These are phyloP conservation scores for Plicaturopsis crispa DNA, from an alignment of 768 basidiomycete species.

Conservation along the genomic window DNA sequence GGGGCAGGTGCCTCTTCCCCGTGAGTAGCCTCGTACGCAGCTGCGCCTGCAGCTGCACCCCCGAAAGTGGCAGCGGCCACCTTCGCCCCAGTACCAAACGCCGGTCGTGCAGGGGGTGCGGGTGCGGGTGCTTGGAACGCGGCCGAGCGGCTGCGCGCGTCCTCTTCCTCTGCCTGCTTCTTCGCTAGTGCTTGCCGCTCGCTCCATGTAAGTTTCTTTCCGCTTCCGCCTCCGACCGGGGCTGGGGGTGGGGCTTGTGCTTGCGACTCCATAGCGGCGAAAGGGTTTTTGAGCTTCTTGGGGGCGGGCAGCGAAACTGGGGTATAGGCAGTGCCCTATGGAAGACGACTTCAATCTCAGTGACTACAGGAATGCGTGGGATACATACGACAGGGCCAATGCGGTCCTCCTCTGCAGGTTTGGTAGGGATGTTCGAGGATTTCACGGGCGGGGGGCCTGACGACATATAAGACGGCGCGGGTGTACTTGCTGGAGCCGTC, in stretches of 20 bases:
- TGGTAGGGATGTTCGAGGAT: slow-evolving; percentile 46
- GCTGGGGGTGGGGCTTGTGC: slow-evolving; percentile 18
- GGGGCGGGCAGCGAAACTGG: slow-evolving; percentile 83
- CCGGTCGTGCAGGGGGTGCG: slow-evolving; percentile 23
- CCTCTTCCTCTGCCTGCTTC: slow-evolving; percentile 78
- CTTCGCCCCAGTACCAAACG: slow-evolving; percentile 39
- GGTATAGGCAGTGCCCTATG: slow-evolving; percentile 74
- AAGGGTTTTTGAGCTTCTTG: slow-evolving; percentile 83
- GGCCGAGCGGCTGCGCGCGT: slow-evolving; percentile 51
- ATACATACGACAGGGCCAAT: slow-evolving; percentile 63
- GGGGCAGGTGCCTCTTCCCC: slow-evolving; percentile 21
- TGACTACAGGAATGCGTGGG: not conserved
- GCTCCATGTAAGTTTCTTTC: slow-evolving; percentile 88
- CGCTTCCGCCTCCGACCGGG: slow-evolving; percentile 20
- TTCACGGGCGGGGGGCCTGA: slow-evolving; percentile 26
- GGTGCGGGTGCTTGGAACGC: slow-evolving; percentile 32
- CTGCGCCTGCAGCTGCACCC: slow-evolving; percentile 27
- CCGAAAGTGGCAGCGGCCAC: slow-evolving; percentile 27
- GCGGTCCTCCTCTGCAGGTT: slow-evolving; percentile 71
- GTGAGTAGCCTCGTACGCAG: slow-evolving; percentile 15
- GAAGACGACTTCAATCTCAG: not conserved
- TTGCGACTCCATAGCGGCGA: slow-evolving; percentile 53
- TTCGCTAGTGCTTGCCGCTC: slow-evolving; percentile 90
- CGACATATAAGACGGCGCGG: slow-evolving; percentile 16
- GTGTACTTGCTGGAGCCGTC: slow-evolving; percentile 25